These are phyloP conservation scores for Juglanconis sp. DNA, from an alignment of 2,329 filamentous ascomycete species.

Conservation along the genomic window DNA sequence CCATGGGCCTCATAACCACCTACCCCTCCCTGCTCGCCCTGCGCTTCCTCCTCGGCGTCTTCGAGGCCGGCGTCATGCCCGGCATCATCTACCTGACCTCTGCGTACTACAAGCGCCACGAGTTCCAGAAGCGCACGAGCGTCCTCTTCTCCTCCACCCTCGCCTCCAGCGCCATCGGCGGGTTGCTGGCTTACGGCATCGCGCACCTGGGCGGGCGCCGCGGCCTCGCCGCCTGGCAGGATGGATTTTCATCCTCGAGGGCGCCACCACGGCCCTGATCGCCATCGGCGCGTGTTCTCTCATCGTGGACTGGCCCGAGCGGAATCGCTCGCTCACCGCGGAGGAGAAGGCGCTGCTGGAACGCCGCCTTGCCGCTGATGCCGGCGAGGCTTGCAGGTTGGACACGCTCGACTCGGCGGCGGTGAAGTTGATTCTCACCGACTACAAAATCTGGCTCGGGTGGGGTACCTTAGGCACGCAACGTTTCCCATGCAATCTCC, in stretches of 20 bases:
- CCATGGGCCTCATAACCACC: neutral
- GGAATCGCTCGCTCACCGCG: too few species aligned
- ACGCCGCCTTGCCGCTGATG: too few species aligned
- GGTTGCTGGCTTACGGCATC: slow-evolving; percentile 43
- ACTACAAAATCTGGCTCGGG: too few species aligned
- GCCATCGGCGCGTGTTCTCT: slow-evolving; percentile 42
- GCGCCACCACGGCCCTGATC: slow-evolving; percentile 33
- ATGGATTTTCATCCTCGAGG: slow-evolving; percentile 44
- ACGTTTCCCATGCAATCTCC: too few species aligned
- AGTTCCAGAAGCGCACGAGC: slow-evolving; percentile 41
- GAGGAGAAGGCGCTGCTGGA: too few species aligned
- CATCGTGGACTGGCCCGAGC: slow-evolving; percentile 21
- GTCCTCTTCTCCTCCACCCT: slow-evolving; percentile 51
- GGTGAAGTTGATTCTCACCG: too few species aligned
- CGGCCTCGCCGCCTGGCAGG: slow-evolving; percentile 42
- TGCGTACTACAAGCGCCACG: slow-evolving; percentile 44
- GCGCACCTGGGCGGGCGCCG: slow-evolving; percentile 40
- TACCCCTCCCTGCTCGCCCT: slow-evolving; percentile 40
- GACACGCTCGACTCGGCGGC: too few species aligned
- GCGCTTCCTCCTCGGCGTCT: slow-evolving; percentile 42
- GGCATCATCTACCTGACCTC: slow-evolving; percentile 46
- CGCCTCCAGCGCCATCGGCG: slow-evolving; percentile 47
- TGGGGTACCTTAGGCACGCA: too few species aligned
- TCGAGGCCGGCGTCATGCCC: slow-evolving; percentile 45
- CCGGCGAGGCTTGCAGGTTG: too few species aligned